A percentile compares a stretch with the other conserved stretches of the same genome.
phyloP scores from a whole-genome alignment of 805 yeast genomes.

The Myxozyma lipomycoides region DNA sequence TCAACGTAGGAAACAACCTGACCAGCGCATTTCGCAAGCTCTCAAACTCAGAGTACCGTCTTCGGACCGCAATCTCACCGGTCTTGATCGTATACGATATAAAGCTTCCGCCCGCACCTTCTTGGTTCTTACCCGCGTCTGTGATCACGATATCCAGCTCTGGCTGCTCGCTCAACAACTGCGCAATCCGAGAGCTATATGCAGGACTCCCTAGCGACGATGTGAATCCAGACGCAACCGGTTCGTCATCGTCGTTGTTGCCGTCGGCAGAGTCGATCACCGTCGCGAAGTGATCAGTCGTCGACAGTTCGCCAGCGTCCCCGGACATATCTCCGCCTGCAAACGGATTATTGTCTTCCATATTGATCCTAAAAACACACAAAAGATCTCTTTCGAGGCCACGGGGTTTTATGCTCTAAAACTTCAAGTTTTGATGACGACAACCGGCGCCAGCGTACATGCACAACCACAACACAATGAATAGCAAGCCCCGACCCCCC shows the following conservation, averaged over 20 bases:
- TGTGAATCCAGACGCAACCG: neutral
- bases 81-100: slow-evolving; percentile 76
- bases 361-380: slow-evolving; percentile 15
- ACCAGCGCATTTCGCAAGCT: slow-evolving; percentile 67
- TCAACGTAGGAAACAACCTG: slow-evolving; percentile 69
- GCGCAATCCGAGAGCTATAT: slow-evolving; percentile 36
- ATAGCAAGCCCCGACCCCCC: too few relatives aligned
- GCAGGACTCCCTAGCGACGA: slow-evolving; percentile 7
- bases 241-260: neutral
- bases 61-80: slow-evolving; percentile 54
- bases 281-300: slow-evolving; percentile 26
- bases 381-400: too few relatives aligned
- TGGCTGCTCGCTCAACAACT: slow-evolving; percentile 34
- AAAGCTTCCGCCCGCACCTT: slow-evolving; percentile 70
- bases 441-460: too few relatives aligned
- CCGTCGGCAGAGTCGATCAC: slow-evolving; percentile 11
- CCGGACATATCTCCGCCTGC: slow-evolving; percentile 33
- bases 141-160: slow-evolving; percentile 47
- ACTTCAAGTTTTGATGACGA: too few relatives aligned
- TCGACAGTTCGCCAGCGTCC: slow-evolving; percentile 15
- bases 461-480: too few relatives aligned
- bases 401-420: too few relatives aligned
- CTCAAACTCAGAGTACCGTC: slow-evolving; percentile 92
- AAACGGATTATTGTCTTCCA: slow-evolving; percentile 47
- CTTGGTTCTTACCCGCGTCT: slow-evolving; percentile 84